Percentiles rank a stretch among this genome's conserved stretches.
These are phyloP conservation scores for Phialophora verrucosa DNA, from an alignment of 2,329 filamentous ascomycete species.

Conservation along the genomic window DNA sequence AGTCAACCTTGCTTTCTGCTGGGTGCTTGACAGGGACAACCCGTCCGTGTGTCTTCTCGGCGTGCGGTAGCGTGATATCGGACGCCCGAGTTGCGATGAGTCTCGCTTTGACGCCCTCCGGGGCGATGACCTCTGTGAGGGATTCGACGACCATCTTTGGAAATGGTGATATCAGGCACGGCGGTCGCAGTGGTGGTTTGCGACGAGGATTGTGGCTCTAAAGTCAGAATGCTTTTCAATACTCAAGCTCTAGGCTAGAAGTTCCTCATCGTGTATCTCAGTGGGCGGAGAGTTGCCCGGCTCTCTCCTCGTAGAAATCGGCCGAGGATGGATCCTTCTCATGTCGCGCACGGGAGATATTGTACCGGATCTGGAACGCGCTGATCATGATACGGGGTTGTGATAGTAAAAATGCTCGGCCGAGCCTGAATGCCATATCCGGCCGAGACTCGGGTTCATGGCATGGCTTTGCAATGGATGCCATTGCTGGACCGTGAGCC, in stretches of 20 bases:
- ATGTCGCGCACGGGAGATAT: too few species aligned
- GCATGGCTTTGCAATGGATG: too few species aligned
- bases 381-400: neutral
- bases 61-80: conserved; percentile 40
- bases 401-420: conserved; percentile 2
- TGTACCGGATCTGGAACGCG: neutral
- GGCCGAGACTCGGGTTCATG: conserved; percentile 11
- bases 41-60: conserved; percentile 36
- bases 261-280: too few species aligned
- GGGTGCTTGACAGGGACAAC: conserved; percentile 41
- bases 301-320: neutral
- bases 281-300: too few species aligned
- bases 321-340: neutral
- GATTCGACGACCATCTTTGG: conserved; percentile 40
- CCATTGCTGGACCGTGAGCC: too few species aligned
- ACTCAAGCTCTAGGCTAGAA: too few species aligned
- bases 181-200: too few species aligned
- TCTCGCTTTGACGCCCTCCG: conserved; percentile 33
- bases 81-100: conserved; percentile 29
- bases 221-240: too few species aligned
- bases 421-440: conserved; percentile 1
- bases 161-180: neutral
- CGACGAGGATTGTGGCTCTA: too few species aligned
- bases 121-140: conserved; percentile 35
- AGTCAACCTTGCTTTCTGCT: conserved; percentile 45